These are phyloP conservation scores for Aspergillus latus DNA, from an alignment of 2,329 filamentous ascomycete species.

Conservation along the genomic window DNA sequence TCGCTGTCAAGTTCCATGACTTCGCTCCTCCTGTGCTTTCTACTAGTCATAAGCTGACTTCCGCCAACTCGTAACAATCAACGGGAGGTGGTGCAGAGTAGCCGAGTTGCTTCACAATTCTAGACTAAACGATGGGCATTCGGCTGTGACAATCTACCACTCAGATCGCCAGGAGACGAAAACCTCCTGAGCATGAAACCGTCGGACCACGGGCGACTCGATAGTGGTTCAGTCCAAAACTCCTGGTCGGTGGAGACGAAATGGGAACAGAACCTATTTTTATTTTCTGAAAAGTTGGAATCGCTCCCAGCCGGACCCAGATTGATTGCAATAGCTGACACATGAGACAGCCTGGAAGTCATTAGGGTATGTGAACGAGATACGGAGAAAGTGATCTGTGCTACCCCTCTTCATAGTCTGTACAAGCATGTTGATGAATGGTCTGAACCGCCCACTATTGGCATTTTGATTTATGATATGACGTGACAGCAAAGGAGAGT, in stretches of 20 bases:
- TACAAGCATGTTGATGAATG: background rate
- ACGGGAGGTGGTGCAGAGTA: background rate
- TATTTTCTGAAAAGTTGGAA: background rate
- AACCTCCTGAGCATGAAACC: constrained; percentile 6
- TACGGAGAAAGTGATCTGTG: background rate
- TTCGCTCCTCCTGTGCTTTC: background rate
- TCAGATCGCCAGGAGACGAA: constrained; percentile 1
- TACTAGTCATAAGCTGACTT: background rate
- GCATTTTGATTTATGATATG: background rate
- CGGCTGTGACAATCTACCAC: background rate
- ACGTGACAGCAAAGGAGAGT: background rate
- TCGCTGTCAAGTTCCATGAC: background rate
- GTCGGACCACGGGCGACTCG: constrained; percentile 1
- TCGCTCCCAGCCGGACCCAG: background rate
- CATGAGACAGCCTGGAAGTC: background rate
- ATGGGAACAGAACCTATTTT: background rate
- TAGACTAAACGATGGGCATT: constrained; percentile 5
- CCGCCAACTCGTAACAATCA: no score
- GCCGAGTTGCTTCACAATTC: background rate
- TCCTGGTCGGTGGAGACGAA: background rate
- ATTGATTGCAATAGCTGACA: background rate
- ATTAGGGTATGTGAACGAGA: background rate
- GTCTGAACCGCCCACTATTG: background rate
- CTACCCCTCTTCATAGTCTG: background rate
- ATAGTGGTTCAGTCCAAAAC: background rate